Evolutionary conservation across 176 grass and related monocot species (phyloP).

Genomic region (Paspalum vaginatum): DNA sequence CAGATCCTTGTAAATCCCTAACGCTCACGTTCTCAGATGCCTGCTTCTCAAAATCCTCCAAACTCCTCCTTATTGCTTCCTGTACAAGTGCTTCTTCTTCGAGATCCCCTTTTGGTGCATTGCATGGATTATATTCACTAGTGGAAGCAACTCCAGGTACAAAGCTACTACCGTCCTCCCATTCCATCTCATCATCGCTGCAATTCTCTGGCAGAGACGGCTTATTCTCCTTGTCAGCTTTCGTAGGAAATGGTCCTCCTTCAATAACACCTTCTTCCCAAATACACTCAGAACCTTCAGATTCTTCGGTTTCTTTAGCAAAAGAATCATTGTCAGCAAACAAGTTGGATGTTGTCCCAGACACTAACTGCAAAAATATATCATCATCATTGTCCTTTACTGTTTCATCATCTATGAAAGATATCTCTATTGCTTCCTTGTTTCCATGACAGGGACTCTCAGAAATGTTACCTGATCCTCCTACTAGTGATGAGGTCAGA

Average conservation of each 20-base stretch:
- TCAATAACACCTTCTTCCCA: conserved; percentile 75
- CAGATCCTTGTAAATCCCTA: conserved; percentile 34
- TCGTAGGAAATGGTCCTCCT: conserved; percentile 37
- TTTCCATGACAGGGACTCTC: conserved; percentile 34
- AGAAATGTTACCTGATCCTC: conserved; percentile 36
- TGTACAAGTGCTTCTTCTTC: conserved; percentile 87
- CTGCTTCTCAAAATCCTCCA: conserved; percentile 61
- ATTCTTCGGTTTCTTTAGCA: conserved; percentile 49
- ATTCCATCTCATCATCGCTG: conserved; percentile 64
- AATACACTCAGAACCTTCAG: conserved; percentile 62
- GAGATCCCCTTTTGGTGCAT: conserved; percentile 64
- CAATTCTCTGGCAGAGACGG: conserved; percentile 47
- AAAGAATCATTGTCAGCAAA: conserved; percentile 26
- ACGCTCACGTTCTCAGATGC: conserved; percentile 37
- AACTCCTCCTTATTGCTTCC: conserved; percentile 92
- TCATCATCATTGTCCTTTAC: conserved; percentile 64
- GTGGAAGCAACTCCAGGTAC: conserved; percentile 57
- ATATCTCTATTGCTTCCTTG: conserved; percentile 78
- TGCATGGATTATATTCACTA: conserved; percentile 50
- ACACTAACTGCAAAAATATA: conserved; percentile 83
- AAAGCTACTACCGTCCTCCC: conserved; percentile 70
- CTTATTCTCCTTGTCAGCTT: conserved; percentile 39
- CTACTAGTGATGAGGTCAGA: conserved; percentile 29
- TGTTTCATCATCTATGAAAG: conserved; percentile 68
- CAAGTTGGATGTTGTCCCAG: conserved; percentile 50